Conservation (phyloP, 2,329 filamentous ascomycete genomes). For the Botrytis paeoniae region DNA sequence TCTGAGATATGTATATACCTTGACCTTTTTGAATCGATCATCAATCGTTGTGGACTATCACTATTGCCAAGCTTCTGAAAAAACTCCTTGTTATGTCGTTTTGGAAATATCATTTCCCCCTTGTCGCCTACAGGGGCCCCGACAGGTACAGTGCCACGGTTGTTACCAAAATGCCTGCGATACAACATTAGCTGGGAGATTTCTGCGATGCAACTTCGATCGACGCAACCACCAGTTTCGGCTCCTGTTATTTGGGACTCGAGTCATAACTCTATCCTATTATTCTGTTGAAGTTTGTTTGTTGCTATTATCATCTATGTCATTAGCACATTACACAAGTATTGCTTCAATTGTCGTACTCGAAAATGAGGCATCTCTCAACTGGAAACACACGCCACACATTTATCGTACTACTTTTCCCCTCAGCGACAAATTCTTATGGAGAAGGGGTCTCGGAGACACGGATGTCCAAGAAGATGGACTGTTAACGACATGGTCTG, state of each 20-base stretch:
- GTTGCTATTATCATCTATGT: background rate
- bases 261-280: background rate
- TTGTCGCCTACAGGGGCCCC: background rate
- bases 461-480: background rate
- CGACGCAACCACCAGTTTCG: background rate
- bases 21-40: background rate
- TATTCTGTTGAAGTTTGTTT: background rate
- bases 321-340: background rate
- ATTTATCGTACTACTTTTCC: background rate
- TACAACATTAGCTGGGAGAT: background rate
- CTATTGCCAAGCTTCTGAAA: background rate
- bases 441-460: too few species aligned
- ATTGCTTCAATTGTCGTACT: background rate
- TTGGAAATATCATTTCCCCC: background rate
- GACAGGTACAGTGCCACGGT: background rate
- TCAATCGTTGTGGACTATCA: background rate
- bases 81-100: background rate
- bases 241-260: background rate
- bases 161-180: background rate
- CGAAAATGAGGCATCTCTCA: background rate
- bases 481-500: background rate
- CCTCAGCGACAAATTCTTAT: background rate
- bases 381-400: background rate
- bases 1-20: conserved; percentile 10
- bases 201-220: background rate